Evolutionary conservation across 495 filamentous ascomycete species (phyloP).

Genomic region (Talaromyces wortmannii): DNA sequence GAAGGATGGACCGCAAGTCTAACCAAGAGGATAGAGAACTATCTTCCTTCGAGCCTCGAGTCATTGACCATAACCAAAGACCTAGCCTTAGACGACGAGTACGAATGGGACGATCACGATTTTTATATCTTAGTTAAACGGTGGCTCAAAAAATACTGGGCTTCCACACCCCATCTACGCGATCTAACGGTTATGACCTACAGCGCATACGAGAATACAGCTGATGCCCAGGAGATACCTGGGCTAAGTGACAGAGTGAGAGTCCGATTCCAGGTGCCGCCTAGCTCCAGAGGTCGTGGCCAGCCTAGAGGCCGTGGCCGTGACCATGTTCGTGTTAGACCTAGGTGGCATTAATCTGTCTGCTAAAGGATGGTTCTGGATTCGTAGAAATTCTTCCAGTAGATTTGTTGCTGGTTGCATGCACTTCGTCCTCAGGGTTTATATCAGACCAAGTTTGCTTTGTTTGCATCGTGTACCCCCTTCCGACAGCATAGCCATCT

Average conservation of each 20-base stretch:
- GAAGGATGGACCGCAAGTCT: conserved; percentile 5
- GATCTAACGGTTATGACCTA: background rate
- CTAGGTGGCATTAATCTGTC: too few species aligned
- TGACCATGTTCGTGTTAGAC: too few species aligned
- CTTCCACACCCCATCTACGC: conserved; percentile 7
- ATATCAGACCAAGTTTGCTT: too few species aligned
- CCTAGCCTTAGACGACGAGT: conserved; percentile 3
- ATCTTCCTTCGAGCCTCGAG: conserved; percentile 11
- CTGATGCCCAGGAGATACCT: background rate
- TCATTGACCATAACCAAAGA: conserved; percentile 9
- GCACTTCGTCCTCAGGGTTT: too few species aligned
- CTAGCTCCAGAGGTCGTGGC: too few species aligned
- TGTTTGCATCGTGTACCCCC: too few species aligned
- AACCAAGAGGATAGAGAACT: conserved; percentile 5
- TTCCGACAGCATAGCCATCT: too few species aligned
- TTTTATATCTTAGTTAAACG: conserved; percentile 4
- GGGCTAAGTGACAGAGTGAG: background rate
- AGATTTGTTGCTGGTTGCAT: too few species aligned
- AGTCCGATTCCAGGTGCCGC: background rate
- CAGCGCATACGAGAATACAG: background rate
- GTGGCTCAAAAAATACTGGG: conserved; percentile 10
- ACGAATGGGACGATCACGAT: conserved; percentile 5
- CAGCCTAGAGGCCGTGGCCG: too few species aligned
- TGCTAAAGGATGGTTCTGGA: too few species aligned
- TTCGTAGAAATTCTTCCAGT: too few species aligned